Evolutionary conservation across 257 asterid species (phyloP).

Genomic region (Fraxinus pennsylvanica): DNA sequence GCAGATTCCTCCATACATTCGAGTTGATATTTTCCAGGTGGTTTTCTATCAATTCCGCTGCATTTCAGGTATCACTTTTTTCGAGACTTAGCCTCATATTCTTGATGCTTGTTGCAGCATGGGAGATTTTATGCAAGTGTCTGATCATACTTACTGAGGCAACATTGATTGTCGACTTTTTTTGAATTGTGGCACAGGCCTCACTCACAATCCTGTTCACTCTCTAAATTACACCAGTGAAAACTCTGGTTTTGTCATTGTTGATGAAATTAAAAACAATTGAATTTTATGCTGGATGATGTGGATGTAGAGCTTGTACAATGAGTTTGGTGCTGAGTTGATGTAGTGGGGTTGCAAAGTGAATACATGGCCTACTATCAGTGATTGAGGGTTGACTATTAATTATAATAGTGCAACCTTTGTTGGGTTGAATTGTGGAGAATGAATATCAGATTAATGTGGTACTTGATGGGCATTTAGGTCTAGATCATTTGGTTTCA

Average conservation of each 20-base stretch:
- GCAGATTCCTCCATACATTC: conserved; percentile 75
- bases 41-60: conserved; percentile 31
- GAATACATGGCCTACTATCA: neutral
- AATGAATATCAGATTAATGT: neutral
- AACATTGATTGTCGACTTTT: neutral
- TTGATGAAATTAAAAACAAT: neutral
- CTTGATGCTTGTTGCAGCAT: neutral
- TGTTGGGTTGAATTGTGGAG: neutral
- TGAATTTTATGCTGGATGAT: neutral
- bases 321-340: neutral
- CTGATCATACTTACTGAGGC: neutral
- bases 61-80: neutral
- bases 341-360: neutral
- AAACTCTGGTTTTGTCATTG: neutral
- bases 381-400: neutral
- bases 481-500: too few relatives aligned
- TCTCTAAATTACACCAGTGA: neutral
- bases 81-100: neutral
- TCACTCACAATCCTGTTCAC: neutral
- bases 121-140: neutral
- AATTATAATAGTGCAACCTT: neutral
- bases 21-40: conserved; percentile 82
- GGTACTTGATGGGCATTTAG: neutral
- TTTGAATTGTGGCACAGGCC: neutral
- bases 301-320: neutral